Conservation (phyloP, 495 filamentous ascomycete genomes). For the Immersiella caudata region DNA sequence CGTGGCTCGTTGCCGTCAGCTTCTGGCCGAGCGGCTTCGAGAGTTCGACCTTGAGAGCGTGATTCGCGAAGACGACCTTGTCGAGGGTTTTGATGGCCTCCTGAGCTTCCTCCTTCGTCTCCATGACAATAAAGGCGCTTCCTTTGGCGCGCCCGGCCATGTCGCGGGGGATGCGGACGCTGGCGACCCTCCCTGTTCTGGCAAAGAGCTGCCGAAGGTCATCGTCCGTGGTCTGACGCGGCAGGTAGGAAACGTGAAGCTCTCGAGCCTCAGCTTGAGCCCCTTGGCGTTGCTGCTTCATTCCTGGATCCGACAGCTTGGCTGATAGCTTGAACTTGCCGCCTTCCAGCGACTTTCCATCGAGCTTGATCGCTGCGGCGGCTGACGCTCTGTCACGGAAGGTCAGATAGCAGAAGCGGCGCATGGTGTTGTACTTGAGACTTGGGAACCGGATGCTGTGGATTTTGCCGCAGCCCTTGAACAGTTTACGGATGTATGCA, state of each 20-base stretch:
- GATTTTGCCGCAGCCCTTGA: constrained; percentile 77
- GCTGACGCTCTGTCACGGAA: constrained; percentile 70
- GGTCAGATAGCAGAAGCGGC: constrained; percentile 92
- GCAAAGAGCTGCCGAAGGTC: constrained; percentile 71
- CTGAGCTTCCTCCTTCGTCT: constrained; percentile 70
- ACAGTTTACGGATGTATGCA: constrained; percentile 72
- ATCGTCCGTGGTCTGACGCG: constrained; percentile 63
- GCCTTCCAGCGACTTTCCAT: constrained; percentile 66
- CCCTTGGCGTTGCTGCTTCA: constrained; percentile 78
- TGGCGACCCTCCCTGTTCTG: constrained; percentile 74
- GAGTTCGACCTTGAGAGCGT: constrained; percentile 68
- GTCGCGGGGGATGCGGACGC: constrained; percentile 63
- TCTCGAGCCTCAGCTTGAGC: constrained; percentile 84
- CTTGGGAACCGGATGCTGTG: constrained; percentile 87
- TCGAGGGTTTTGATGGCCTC: constrained; percentile 68
- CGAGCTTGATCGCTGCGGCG: constrained; percentile 65
- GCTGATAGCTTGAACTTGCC: constrained; percentile 66
- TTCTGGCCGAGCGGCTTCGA: constrained; percentile 53
- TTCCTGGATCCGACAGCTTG: constrained; percentile 80
- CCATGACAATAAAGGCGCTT: constrained; percentile 75
- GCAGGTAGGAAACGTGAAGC: constrained; percentile 76
- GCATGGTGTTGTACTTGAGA: constrained; percentile 81
- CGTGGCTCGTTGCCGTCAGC: constrained; percentile 42
- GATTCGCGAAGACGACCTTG: constrained; percentile 68
- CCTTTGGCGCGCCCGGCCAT: constrained; percentile 69